phyloP scores from a whole-genome alignment of 805 yeast genomes.

The Hanseniaspora thailandica region DNA sequence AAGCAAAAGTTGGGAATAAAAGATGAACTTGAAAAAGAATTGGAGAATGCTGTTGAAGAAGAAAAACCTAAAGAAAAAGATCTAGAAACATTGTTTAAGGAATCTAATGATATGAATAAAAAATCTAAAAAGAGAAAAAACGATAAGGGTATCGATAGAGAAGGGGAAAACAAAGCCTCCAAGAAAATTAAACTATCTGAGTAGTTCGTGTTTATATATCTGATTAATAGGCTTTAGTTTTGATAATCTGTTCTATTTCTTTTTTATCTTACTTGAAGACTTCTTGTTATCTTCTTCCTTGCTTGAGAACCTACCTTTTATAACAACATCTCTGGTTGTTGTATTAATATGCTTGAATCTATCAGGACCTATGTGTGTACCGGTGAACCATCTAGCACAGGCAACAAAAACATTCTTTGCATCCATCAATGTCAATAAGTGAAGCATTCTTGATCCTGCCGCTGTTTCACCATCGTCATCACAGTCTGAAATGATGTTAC shows the following conservation, averaged over 20 bases:
- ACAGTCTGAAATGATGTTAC: constrained; percentile 62
- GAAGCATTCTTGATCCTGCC: constrained; percentile 80
- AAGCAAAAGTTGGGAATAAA: constrained; percentile 26
- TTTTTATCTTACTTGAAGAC: background rate
- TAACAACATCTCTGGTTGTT: constrained; percentile 73
- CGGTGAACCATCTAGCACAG: constrained; percentile 89
- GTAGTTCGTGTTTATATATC: background rate
- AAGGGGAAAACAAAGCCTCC: background rate
- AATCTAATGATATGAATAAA: constrained; percentile 1
- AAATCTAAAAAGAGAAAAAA: constrained; percentile 8
- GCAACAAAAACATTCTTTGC: constrained; percentile 71
- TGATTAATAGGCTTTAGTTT: background rate
- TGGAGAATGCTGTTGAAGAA: constrained; percentile 21
- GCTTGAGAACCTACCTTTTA: constrained; percentile 40
- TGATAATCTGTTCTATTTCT: background rate
- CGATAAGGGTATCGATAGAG: background rate
- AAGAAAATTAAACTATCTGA: background rate
- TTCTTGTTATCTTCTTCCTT: background rate
- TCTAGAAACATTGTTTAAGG: constrained; percentile 2
- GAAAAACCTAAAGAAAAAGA: constrained; percentile 6
- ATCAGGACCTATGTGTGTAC: constrained; percentile 82
- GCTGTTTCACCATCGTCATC: constrained; percentile 98
- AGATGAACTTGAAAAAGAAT: constrained; percentile 20
- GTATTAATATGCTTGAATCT: constrained; percentile 87
- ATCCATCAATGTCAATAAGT: constrained; percentile 65